Percentiles rank a stretch among this genome's conserved stretches.
phyloP scores from a whole-genome alignment of 2,329 filamentous ascomycete genomes.

The Lachnellula cervina region DNA sequence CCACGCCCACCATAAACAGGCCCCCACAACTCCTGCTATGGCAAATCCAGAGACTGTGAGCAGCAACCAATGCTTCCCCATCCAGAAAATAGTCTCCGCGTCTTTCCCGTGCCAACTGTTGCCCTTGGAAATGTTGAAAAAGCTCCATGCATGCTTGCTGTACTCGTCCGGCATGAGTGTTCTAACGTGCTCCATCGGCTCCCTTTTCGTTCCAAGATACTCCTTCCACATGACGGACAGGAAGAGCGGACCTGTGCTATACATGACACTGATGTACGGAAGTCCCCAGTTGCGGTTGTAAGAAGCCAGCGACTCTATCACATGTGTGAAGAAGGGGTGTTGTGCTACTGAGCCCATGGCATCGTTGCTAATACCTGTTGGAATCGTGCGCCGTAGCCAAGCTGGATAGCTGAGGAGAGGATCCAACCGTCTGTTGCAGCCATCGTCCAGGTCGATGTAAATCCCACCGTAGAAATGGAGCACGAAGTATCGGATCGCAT shows the following conservation, averaged over 20 bases:
- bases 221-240: constrained; percentile 72
- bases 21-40: constrained; percentile 27
- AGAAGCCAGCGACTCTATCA: constrained; percentile 61
- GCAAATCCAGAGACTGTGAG: constrained; percentile 33
- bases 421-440: constrained; percentile 40
- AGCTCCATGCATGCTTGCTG: constrained; percentile 63
- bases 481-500: constrained; percentile 75
- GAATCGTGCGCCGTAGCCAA: constrained; percentile 65
- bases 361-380: constrained; percentile 77
- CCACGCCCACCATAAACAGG: constrained; percentile 27
- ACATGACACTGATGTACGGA: constrained; percentile 74
- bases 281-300: constrained; percentile 62
- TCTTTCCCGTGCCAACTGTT: constrained; percentile 45
- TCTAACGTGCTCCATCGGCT: constrained; percentile 51
- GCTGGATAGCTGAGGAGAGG: constrained; percentile 64
- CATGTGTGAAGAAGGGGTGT: constrained; percentile 69
- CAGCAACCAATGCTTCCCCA: constrained; percentile 39
- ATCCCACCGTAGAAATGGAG: constrained; percentile 73
- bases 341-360: constrained; percentile 69
- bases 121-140: constrained; percentile 53
- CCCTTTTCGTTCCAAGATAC: constrained; percentile 53
- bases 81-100: constrained; percentile 44
- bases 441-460: constrained; percentile 70
- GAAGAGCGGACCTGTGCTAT: constrained; percentile 70
- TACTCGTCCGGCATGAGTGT: constrained; percentile 68